Evolutionary conservation across 2,329 filamentous ascomycete genomes (phyloP).

Genomic region (Aspergillaceae sp.): DNA sequence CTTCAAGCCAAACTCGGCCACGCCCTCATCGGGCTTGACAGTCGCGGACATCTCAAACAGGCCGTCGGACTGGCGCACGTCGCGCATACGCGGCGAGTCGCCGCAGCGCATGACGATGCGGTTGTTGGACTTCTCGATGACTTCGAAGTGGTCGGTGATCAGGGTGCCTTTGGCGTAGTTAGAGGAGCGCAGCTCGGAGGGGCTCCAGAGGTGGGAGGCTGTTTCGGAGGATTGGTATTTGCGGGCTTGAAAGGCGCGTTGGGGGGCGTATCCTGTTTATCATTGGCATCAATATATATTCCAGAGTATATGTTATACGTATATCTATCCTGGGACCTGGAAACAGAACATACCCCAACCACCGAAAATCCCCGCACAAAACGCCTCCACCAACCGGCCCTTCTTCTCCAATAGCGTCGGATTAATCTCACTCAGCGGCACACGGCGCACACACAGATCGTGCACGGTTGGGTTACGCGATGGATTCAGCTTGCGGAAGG

Average conservation of each 20-base stretch:
- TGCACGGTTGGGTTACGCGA: constrained; percentile 54
- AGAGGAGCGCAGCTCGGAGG: constrained; percentile 45
- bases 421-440: constrained; percentile 56
- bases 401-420: constrained; percentile 57
- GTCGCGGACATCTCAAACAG: constrained; percentile 57
- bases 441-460: constrained; percentile 55
- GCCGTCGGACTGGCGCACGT: constrained; percentile 53
- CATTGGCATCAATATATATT: not conserved
- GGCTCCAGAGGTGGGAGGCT: constrained; percentile 53
- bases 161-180: constrained; percentile 55
- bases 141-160: constrained; percentile 65
- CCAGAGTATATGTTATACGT: not conserved
- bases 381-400: constrained; percentile 53
- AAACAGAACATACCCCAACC: constrained; percentile 47
- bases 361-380: constrained; percentile 60
- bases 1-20: constrained; percentile 58
- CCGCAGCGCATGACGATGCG: constrained; percentile 58
- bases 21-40: constrained; percentile 50
- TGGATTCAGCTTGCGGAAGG: constrained; percentile 54
- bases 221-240: constrained; percentile 53
- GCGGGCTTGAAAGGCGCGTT: constrained; percentile 50
- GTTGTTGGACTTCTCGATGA: constrained; percentile 54
- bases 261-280: constrained; percentile 38
- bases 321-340: not conserved
- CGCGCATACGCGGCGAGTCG: constrained; percentile 52